A percentile compares a stretch with the other conserved stretches of the same genome.
These are phyloP conservation scores for Zanthoxylum bungeanum DNA, from an alignment of 345 rosid genomes.

Conservation along the genomic window DNA sequence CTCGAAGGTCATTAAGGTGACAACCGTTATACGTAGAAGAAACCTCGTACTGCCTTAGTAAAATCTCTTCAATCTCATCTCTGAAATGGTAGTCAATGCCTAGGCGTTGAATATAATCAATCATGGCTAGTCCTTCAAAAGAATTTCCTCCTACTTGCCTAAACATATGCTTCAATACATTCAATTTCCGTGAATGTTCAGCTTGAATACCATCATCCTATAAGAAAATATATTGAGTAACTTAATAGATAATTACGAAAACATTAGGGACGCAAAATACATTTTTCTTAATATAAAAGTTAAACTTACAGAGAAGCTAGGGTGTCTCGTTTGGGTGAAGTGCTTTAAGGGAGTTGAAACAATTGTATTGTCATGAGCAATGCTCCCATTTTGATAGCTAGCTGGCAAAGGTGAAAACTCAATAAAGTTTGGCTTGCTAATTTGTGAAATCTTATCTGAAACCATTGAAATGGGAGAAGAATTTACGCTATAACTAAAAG, in stretches of 20 bases:
- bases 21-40: neutral
- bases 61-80: slow-evolving; percentile 28
- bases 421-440: neutral
- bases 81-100: slow-evolving; percentile 14
- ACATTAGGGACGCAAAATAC: no score
- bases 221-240: neutral
- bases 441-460: neutral
- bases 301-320: neutral
- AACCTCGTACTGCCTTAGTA: neutral
- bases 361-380: neutral
- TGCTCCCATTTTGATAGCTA: neutral
- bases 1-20: slow-evolving; percentile 10
- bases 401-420: neutral
- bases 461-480: neutral
- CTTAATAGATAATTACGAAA: no score
- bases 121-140: slow-evolving; percentile 1
- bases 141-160: neutral
- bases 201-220: neutral
- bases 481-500: neutral
- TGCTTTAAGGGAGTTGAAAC: neutral
- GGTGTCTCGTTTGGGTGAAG: neutral
- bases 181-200: neutral
- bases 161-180: neutral
- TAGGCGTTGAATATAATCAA: slow-evolving; percentile 8
- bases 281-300: neutral